Percentiles rank a stretch among this genome's conserved stretches.
Conservation (phyloP, 2,329 filamentous ascomycete species). For the Dactylellina leptospora region DNA sequence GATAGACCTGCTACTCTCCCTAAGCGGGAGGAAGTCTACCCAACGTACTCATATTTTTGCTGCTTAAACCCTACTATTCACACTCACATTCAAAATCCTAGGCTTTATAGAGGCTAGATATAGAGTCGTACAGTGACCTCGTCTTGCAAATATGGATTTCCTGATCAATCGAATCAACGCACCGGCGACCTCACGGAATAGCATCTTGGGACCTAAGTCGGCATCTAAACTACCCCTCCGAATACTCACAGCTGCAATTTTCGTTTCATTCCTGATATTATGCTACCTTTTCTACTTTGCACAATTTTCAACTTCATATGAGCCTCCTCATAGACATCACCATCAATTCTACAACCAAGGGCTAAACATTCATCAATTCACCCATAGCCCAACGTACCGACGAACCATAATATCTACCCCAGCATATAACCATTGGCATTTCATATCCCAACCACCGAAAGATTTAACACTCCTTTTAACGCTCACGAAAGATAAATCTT, state of each 20-base stretch:
- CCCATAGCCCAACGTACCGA: constrained; percentile 2
- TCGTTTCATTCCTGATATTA: neutral
- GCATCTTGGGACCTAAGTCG: neutral
- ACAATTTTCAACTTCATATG: too few relatives aligned
- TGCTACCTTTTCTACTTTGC: neutral
- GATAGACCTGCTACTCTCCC: too few relatives aligned
- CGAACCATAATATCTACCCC: constrained; percentile 14
- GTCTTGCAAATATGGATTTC: too few relatives aligned
- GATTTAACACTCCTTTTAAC: constrained; percentile 23
- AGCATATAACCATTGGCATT: neutral
- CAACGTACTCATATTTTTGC: too few relatives aligned
- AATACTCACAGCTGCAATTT: neutral
- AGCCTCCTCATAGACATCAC: neutral
- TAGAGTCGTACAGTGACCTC: too few relatives aligned
- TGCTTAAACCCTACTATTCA: too few relatives aligned
- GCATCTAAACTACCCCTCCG: neutral
- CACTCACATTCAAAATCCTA: too few relatives aligned
- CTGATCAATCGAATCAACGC: too few relatives aligned
- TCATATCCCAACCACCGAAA: neutral
- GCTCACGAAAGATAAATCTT: constrained; percentile 29
- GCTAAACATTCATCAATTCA: constrained; percentile 6
- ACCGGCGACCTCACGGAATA: neutral
- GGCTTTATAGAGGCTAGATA: too few relatives aligned
- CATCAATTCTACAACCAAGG: neutral
- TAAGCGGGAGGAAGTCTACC: too few relatives aligned